Conservation (phyloP, 805 yeast species). For the Wickerhamomyces bovis region DNA sequence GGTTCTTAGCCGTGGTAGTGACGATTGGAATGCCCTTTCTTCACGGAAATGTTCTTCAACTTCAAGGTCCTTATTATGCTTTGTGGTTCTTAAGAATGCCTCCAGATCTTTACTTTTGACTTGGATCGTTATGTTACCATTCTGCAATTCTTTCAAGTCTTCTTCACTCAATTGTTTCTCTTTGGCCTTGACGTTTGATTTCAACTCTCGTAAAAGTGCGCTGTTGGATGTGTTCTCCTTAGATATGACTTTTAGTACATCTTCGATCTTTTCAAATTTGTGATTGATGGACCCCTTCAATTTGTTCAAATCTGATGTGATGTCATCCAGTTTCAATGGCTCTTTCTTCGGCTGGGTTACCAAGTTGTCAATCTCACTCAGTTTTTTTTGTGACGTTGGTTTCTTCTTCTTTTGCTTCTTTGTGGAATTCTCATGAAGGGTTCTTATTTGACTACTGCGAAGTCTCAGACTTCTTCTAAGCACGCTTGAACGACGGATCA, state of each 20-base stretch:
- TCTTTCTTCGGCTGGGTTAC: neutral
- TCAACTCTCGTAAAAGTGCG: constrained; percentile 2
- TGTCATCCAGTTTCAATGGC: neutral
- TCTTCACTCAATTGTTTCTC: constrained; percentile 2
- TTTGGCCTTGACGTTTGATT: neutral
- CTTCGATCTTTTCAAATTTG: constrained; percentile 7
- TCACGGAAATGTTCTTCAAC: constrained; percentile 43
- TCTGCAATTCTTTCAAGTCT: neutral
- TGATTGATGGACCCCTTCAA: constrained; percentile 5
- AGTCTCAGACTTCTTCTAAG: neutral
- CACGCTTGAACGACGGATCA: neutral
- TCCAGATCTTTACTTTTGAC: constrained; percentile 29
- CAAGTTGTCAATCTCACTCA: neutral
- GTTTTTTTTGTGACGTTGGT: neutral
- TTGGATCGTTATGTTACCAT: neutral
- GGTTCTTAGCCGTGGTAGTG: constrained; percentile 28
- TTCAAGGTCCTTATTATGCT: constrained; percentile 31
- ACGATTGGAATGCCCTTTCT: constrained; percentile 44
- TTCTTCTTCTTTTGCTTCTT: constrained; percentile 7
- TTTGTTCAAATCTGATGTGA: neutral
- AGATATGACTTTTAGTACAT: constrained; percentile 7
- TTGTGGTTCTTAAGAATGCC: constrained; percentile 37
- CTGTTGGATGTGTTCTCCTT: constrained; percentile 2
- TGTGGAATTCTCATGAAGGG: neutral
- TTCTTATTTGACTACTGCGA: neutral